Evolutionary conservation across 2,329 filamentous ascomycete genomes (phyloP).

Genomic region (Botrytis pseudocinerea): DNA sequence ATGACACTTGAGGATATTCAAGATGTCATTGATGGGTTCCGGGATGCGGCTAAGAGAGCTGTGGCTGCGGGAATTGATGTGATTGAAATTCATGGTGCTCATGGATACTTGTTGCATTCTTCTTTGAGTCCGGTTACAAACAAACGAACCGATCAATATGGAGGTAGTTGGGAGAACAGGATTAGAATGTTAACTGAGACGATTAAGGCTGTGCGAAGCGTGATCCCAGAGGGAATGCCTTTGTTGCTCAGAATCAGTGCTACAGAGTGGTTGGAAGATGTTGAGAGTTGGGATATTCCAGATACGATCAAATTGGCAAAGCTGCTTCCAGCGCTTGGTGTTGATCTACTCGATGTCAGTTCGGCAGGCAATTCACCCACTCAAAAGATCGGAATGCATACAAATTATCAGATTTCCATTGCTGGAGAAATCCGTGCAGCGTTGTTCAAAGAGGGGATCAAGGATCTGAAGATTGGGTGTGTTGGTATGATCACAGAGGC

Average conservation of each 20-base stretch:
- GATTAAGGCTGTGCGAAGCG: conserved; percentile 51
- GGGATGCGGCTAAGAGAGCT: conserved; percentile 41
- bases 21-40: conserved; percentile 43
- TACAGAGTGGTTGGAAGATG: conserved; percentile 61
- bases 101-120: conserved; percentile 66
- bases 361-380: conserved; percentile 67
- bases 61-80: conserved; percentile 59
- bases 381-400: conserved; percentile 51
- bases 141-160: conserved; percentile 63
- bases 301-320: conserved; percentile 60
- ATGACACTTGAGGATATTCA: conserved; percentile 51
- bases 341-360: conserved; percentile 83
- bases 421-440: conserved; percentile 71
- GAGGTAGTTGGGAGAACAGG: conserved; percentile 65
- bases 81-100: conserved; percentile 62
- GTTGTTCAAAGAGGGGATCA: conserved; percentile 50
- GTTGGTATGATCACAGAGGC: conserved; percentile 74
- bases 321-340: conserved; percentile 68
- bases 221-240: conserved; percentile 55
- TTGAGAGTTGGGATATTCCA: conserved; percentile 34
- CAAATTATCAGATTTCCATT: conserved; percentile 73
- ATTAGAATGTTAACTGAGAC: conserved; percentile 60
- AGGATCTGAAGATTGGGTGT: conserved; percentile 65
- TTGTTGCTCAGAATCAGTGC: conserved; percentile 61
- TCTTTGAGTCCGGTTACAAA: conserved; percentile 64